These are phyloP conservation scores for Coemansia sp. DNA, from an alignment of 192 early-diverging fungal species.

Conservation along the genomic window DNA sequence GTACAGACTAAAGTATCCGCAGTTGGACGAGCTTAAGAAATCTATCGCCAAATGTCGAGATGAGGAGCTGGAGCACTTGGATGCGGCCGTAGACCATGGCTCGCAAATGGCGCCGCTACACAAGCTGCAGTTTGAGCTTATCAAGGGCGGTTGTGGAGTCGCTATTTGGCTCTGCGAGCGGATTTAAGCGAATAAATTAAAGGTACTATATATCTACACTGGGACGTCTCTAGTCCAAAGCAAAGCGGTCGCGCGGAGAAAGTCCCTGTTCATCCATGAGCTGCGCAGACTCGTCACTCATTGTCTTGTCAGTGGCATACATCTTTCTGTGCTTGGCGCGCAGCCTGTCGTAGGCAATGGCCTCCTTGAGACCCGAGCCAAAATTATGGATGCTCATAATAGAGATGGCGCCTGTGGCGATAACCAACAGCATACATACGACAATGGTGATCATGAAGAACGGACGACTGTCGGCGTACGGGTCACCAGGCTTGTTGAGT, in stretches of 20 bases:
- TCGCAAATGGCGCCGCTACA: conserved; percentile 84
- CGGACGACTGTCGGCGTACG: conserved; percentile 43
- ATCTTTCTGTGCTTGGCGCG: conserved; percentile 31
- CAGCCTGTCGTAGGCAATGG: conserved; percentile 50
- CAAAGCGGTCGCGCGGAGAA: conserved; percentile 32
- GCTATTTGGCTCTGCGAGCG: conserved; percentile 92
- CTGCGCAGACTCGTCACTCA: conserved; percentile 13
- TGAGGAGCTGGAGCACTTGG: conserved; percentile 94
- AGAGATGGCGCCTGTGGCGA: conserved; percentile 32
- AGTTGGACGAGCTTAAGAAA: conserved; percentile 63
- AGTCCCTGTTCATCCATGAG: conserved; percentile 15
- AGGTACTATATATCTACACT: conserved; percentile 5
- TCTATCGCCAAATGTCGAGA: conserved; percentile 88
- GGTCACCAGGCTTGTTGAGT: conserved; percentile 40
- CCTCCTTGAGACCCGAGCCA: conserved; percentile 53
- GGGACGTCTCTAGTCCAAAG: conserved; percentile 22
- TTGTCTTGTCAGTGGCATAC: conserved; percentile 21
- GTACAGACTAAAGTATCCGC: conserved; percentile 67
- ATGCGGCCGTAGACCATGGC: conserved; percentile 87
- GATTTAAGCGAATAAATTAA: conserved; percentile 59
- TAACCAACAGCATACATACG: conserved; percentile 40
- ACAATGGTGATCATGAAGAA: conserved; percentile 56
- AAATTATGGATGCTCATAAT: conserved; percentile 44
- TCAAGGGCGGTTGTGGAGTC: conserved; percentile 85
- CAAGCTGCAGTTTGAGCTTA: conserved; percentile 70